These are phyloP conservation scores for Monilinia fructicola DNA, from an alignment of 2,329 filamentous ascomycete species.

Conservation along the genomic window DNA sequence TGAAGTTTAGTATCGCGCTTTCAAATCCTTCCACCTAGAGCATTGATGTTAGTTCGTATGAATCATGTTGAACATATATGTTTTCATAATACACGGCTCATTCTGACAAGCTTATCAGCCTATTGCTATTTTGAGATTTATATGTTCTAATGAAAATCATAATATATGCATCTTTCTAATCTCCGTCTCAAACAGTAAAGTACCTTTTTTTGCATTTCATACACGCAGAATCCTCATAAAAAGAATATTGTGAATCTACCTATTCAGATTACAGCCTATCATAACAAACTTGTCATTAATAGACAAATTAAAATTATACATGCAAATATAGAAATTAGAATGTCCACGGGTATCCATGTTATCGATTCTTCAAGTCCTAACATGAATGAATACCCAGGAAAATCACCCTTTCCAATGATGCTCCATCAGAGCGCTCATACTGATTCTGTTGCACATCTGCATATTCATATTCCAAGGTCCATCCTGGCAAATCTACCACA, in stretches of 20 bases:
- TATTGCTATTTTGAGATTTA: neutral
- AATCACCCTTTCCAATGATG: neutral
- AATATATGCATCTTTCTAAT: neutral
- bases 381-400: neutral
- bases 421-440: neutral
- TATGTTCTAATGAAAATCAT: neutral
- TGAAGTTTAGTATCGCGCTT: neutral
- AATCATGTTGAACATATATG: neutral
- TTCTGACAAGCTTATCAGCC: neutral
- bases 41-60: neutral
- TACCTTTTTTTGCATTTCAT: too few species aligned
- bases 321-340: too few species aligned
- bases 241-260: too few species aligned
- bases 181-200: too few species aligned
- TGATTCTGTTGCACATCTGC: neutral
- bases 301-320: too few species aligned
- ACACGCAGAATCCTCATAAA: too few species aligned
- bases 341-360: too few species aligned
- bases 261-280: too few species aligned
- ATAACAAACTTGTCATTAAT: too few species aligned
- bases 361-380: neutral
- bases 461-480: neutral
- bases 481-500: neutral
- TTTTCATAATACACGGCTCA: neutral
- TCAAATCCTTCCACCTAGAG: neutral